Base-by-base conservation (phyloP, 2,329 filamentous ascomycete species). In the Paecilomyces sp. region DNA sequence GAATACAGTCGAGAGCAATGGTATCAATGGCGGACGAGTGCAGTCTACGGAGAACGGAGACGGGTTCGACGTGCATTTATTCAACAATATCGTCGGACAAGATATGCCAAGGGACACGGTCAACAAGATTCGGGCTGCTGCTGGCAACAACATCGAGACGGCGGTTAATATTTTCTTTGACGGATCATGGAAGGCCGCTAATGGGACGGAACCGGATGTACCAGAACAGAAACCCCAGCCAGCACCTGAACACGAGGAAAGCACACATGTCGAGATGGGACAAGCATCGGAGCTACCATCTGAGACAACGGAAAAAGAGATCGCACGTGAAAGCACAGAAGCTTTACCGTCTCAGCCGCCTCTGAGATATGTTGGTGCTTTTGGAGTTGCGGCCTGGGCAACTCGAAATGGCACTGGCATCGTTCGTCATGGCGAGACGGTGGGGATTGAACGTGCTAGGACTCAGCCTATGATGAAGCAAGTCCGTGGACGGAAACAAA, bases 311-410 rank as follows among this genome's bases (percentile, higher is more conserved):
- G 54, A 58, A 24, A 22, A 62, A n/a, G 55, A 58, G 6, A 50
- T 56, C 1, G 51, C 58, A 18, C 53, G 58, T 3, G 56, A 63
- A 60, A 55, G 13, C 2, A 28, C 41, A n/a, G 63, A 61, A 57
- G 67, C 64, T 12, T 58, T 62, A 7, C 58, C 36, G 53, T 66
- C 66, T 12, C 70, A 70, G 55, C 86, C 87, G 0, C 67, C 75
- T 1, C 81, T 80, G 65, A 79, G 94, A 68, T 99, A 97, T 68
- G 84, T 97, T 62, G 94, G 94, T 18, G 91, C 92, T 0, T 94
- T 97, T 74, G 94, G 94, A 8, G 92, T 90, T 3, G 91, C 89
- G 58, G 94, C 88, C 3, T 99, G 94, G 94, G 88, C 91, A 5
- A 97, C 93, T 3, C 86, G 88, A 67, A 97, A 91, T 72, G 93